Conservation (phyloP, 257 asterid species). For the Solanum pimpinellifolium region DNA sequence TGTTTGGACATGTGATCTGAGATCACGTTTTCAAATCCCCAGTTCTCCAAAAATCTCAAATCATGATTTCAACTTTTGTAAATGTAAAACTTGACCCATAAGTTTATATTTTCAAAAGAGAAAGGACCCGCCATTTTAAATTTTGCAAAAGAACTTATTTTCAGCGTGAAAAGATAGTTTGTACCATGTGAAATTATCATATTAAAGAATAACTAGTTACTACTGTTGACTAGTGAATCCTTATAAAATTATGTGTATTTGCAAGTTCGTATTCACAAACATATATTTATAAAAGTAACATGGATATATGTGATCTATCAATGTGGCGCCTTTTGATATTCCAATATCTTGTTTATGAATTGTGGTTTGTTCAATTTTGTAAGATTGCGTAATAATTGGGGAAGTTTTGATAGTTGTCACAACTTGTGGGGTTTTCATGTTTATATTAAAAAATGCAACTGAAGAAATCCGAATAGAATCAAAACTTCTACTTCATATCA, state of each 20-base stretch:
- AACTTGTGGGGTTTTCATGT: not conserved
- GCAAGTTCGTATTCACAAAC: not conserved
- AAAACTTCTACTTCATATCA: not conserved
- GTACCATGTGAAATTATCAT: not conserved
- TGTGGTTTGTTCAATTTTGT: not conserved
- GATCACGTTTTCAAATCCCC: not conserved
- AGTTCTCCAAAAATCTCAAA: not conserved
- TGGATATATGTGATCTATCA: not conserved
- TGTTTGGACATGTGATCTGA: not conserved
- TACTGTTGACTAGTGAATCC: not conserved
- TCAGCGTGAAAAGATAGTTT: not conserved
- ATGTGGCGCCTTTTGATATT: not conserved
- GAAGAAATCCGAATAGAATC: not conserved
- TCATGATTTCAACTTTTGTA: not conserved
- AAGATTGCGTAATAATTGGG: not conserved
- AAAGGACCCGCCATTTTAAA: not conserved
- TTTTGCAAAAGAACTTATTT: not conserved
- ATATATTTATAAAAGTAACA: not conserved
- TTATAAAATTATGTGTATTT: not conserved
- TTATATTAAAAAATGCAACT: not conserved
- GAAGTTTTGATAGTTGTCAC: not conserved
- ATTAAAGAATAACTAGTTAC: not conserved
- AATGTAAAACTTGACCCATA: not conserved
- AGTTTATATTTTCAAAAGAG: not conserved
- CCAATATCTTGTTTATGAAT: not conserved